Evolutionary conservation across 2,329 filamentous ascomycete genomes (phyloP).

Genomic region (Clathrospora elynae): DNA sequence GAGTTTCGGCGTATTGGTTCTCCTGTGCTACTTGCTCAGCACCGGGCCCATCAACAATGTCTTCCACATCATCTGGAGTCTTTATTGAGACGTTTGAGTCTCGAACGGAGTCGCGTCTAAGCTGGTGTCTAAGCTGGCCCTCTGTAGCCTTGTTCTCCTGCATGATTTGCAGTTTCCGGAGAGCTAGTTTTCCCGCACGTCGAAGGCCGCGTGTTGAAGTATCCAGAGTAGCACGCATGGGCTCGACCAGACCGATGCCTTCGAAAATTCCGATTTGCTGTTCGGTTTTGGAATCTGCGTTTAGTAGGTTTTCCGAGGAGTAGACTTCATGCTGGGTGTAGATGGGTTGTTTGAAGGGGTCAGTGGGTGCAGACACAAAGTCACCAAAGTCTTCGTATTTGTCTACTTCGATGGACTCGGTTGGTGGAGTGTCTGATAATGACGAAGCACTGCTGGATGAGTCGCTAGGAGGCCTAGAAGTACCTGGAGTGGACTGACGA

Average conservation of each 20-base stretch:
- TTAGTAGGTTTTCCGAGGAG: background rate
- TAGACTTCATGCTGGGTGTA: conserved; percentile 1
- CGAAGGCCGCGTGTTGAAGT: conserved; percentile 9
- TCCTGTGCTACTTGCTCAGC: background rate
- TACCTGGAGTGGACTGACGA: background rate
- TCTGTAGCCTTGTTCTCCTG: background rate
- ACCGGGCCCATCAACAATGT: too few relatives aligned
- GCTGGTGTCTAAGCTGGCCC: too few relatives aligned
- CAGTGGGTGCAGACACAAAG: conserved; percentile 7
- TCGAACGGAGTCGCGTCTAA: too few relatives aligned
- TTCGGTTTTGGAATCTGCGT: background rate
- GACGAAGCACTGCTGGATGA: background rate
- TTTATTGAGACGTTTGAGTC: too few relatives aligned
- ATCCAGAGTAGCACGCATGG: conserved; percentile 4
- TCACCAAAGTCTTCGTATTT: conserved; percentile 18
- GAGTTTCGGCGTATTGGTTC: background rate
- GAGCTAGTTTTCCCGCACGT: conserved; percentile 6
- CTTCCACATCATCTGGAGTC: too few relatives aligned
- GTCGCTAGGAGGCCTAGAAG: background rate
- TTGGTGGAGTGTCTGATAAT: background rate
- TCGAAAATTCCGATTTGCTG: conserved; percentile 6
- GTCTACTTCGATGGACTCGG: background rate
- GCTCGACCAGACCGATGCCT: conserved; percentile 10
- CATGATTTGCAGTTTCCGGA: conserved; percentile 1
- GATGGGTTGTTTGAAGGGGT: conserved; percentile 7